These are phyloP conservation scores for Mrakia hoshinonis DNA, from an alignment of 768 basidiomycete species.

Conservation along the genomic window DNA sequence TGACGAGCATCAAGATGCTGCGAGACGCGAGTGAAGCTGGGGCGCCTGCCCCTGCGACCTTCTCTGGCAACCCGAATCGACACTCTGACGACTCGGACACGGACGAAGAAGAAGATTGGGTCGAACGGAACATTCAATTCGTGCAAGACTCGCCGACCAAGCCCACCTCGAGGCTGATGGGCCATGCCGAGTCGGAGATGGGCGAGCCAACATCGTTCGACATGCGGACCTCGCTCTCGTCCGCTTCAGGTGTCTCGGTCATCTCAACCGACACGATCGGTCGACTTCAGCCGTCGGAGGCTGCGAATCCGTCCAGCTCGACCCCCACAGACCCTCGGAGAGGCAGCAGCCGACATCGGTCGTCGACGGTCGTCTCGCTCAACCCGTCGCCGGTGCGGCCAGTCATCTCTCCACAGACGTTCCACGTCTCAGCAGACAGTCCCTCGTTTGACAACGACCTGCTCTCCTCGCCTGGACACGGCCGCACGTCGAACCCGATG, in stretches of 20 bases:
- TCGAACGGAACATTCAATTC: slow-evolving; percentile 18
- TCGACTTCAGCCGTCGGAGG: not conserved
- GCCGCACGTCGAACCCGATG: not conserved
- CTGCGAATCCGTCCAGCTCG: not conserved
- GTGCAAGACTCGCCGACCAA: slow-evolving; percentile 4
- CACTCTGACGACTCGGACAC: not conserved
- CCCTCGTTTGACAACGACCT: slow-evolving; percentile 11
- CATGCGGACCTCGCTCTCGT: not conserved
- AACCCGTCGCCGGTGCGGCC: slow-evolving; percentile 28
- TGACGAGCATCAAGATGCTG: slow-evolving; percentile 13
- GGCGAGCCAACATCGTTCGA: not conserved
- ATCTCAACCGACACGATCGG: not conserved
- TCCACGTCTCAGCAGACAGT: slow-evolving; percentile 22
- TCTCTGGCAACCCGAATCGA: slow-evolving; percentile 8
- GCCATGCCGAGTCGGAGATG: not conserved
- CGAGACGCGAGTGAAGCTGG: slow-evolving; percentile 27
- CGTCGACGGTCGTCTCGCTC: slow-evolving; percentile 24
- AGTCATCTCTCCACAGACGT: slow-evolving; percentile 2
- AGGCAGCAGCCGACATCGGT: slow-evolving; percentile 11
- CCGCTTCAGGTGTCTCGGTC: slow-evolving; percentile 23
- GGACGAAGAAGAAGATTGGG: slow-evolving; percentile 25
- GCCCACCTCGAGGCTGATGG: not conserved
- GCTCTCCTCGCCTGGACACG: not conserved
- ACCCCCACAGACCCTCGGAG: not conserved
- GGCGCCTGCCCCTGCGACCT: slow-evolving; percentile 19